Percentiles rank a stretch among this genome's conserved stretches.
phyloP scores from a whole-genome alignment of 2,329 filamentous ascomycete species.

The Cordyceps militaris region DNA sequence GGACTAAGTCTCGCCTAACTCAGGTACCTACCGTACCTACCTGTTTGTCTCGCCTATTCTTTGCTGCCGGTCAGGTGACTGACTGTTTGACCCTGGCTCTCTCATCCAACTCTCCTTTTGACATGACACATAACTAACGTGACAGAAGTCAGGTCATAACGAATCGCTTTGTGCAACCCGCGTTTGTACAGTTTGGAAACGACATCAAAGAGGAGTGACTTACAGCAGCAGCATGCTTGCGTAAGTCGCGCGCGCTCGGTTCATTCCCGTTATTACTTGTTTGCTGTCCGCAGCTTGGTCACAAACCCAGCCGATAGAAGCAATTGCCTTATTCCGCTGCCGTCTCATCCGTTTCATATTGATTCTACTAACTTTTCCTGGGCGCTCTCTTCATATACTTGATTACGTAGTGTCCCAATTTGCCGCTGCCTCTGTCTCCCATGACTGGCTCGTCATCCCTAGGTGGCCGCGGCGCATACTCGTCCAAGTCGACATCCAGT shows the following conservation, averaged over 20 bases:
- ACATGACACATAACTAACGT: background rate
- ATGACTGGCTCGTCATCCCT: conserved; percentile 12
- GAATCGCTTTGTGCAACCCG: background rate
- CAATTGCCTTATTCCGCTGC: too few relatives aligned
- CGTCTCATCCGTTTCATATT: background rate
- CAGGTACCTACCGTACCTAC: too few relatives aligned
- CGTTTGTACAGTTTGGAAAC: background rate
- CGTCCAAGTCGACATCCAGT: conserved; percentile 13
- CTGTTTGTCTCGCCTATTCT: background rate
- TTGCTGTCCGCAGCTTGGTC: too few relatives aligned
- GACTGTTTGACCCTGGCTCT: background rate
- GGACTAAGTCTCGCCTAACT: background rate
- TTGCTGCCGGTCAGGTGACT: background rate
- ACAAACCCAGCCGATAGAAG: too few relatives aligned
- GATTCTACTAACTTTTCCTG: background rate
- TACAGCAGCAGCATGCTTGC: background rate
- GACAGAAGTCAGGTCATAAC: background rate
- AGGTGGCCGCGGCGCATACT: conserved; percentile 13
- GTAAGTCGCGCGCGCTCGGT: background rate
- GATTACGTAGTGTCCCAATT: conserved; percentile 14
- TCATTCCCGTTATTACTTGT: too few relatives aligned
- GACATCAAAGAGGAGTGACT: background rate
- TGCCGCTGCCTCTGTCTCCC: conserved; percentile 11
- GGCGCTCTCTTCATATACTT: conserved; percentile 11
- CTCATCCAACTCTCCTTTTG: background rate